phyloP scores from a whole-genome alignment of 1,284 basidiomycete species.

The Ustilago hordei region DNA sequence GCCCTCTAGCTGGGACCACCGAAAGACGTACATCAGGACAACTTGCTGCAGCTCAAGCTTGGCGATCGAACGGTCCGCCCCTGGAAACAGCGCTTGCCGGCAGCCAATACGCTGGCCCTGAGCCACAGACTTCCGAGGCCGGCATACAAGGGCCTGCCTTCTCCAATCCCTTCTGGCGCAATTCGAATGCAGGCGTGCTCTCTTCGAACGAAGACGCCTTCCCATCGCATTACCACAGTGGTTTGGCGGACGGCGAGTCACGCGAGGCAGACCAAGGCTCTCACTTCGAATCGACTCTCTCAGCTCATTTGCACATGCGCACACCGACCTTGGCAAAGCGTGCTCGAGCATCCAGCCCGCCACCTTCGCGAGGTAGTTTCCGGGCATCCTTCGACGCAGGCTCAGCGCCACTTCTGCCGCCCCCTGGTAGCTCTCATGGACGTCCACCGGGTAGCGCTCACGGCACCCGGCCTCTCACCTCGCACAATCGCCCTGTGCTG shows the following conservation, averaged over 20 bases:
- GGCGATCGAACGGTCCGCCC: slow-evolving; percentile 32
- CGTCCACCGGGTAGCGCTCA: slow-evolving; percentile 45
- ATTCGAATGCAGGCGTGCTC: slow-evolving; percentile 10
- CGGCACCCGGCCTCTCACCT: slow-evolving; percentile 38
- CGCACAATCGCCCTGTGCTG: slow-evolving; percentile 55
- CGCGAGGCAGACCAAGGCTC: slow-evolving; percentile 28
- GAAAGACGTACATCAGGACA: slow-evolving; percentile 29
- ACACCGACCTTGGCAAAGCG: slow-evolving; percentile 48
- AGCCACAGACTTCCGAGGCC: slow-evolving; percentile 9
- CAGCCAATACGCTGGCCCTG: slow-evolving; percentile 28
- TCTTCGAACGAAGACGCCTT: slow-evolving; percentile 17
- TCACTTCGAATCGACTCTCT: slow-evolving; percentile 55
- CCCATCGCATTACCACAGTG: slow-evolving; percentile 13
- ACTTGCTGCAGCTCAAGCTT: slow-evolving; percentile 13
- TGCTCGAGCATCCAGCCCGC: slow-evolving; percentile 39
- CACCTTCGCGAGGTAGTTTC: slow-evolving; percentile 40
- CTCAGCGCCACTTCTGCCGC: slow-evolving; percentile 31
- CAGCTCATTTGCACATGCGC: slow-evolving; percentile 59
- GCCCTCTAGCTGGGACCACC: not conserved
- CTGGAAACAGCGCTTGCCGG: slow-evolving; percentile 44
- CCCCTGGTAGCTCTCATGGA: slow-evolving; percentile 52
- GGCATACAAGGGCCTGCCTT: slow-evolving; percentile 23
- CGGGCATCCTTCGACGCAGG: slow-evolving; percentile 46
- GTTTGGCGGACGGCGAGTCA: slow-evolving; percentile 13
- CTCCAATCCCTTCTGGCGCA: slow-evolving; percentile 46